Base-by-base conservation (phyloP, 2,329 filamentous ascomycete genomes). In the Allantophomopsis lycopodina region DNA sequence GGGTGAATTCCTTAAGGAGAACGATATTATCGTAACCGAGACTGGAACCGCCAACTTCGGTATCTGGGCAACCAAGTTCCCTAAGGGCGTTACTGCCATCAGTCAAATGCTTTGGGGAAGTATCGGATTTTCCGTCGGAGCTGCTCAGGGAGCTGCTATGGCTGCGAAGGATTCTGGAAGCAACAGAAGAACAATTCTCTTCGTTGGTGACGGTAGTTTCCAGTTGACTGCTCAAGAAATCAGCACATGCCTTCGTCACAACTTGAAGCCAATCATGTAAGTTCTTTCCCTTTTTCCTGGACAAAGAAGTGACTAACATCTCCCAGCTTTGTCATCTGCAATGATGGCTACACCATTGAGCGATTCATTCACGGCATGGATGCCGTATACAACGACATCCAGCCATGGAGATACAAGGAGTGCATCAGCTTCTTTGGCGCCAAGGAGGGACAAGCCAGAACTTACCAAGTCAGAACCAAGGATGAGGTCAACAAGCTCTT, bases 31-130 rank as follows among this genome's bases (percentile, higher is more conserved):
- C 40, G 72, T 94, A 38, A 89, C 86, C 0, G 87, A 93, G 58
- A 94, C 86, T 2, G 87, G 86, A 32, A 94, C 87, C 0, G 69
- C 85, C 42, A 89, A 87, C 61, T 89, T 93, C 56, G 87, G 87
- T 41, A 83, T 91, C 51, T 86, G 83, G 75, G 83, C 88, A 42
- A 88, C 85, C 4, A 73, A 73, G 33, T 91, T 94, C 62, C 86
- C 86, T 0, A 56, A 65, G 2, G 69, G 72, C n/a, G 82, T 88
- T n/a, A 84, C 73, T 7, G 83, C 82, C 14, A 74, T 94, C 51
- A 86, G 75, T 39, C 85, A 91, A 55, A 79, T 84, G 2, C 73
- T 91, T 11, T 81, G 76, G 76, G 72, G 74, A 35, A 73, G 67
- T 35, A 82, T 81, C 47, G 77, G 77, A 0, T 80, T 78, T 50